These are phyloP conservation scores for Botrytis fabae DNA, from an alignment of 2,329 filamentous ascomycete genomes.

Conservation along the genomic window DNA sequence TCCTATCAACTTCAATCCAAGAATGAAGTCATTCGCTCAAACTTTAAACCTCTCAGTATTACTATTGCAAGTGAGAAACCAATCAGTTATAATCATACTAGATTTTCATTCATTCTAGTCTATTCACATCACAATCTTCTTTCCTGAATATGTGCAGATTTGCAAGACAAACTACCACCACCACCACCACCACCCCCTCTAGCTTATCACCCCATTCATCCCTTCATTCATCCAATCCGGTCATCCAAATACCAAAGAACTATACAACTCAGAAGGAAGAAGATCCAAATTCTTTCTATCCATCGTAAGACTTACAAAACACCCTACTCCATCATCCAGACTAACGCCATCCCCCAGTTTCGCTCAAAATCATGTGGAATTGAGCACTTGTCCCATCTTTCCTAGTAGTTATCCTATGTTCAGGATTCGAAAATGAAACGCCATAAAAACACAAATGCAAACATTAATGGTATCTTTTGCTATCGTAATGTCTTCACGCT, in stretches of 20 bases:
- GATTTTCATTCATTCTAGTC: slow-evolving; percentile 6
- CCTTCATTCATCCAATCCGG: slow-evolving; percentile 8
- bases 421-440: slow-evolving; percentile 11
- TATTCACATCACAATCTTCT: not conserved
- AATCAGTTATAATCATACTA: not conserved
- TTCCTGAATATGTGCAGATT: not conserved
- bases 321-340: slow-evolving; percentile 10
- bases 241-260: slow-evolving; percentile 14
- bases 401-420: slow-evolving; percentile 17
- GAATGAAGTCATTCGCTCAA: not conserved
- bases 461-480: slow-evolving; percentile 24
- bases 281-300: not conserved
- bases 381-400: slow-evolving; percentile 14
- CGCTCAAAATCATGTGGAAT: slow-evolving; percentile 5
- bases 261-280: slow-evolving; percentile 21
- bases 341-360: slow-evolving; percentile 12
- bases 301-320: slow-evolving; percentile 14
- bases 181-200: not conserved
- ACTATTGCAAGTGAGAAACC: not conserved
- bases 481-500: slow-evolving; percentile 8
- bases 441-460: slow-evolving; percentile 17
- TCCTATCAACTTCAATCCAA: not conserved
- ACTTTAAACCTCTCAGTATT: not conserved
- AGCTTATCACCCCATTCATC: not conserved
- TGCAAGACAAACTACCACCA: not conserved